These are phyloP conservation scores for Globisporangium nodosum DNA, from an alignment of 352 stramenopile genomes.

Conservation along the genomic window DNA sequence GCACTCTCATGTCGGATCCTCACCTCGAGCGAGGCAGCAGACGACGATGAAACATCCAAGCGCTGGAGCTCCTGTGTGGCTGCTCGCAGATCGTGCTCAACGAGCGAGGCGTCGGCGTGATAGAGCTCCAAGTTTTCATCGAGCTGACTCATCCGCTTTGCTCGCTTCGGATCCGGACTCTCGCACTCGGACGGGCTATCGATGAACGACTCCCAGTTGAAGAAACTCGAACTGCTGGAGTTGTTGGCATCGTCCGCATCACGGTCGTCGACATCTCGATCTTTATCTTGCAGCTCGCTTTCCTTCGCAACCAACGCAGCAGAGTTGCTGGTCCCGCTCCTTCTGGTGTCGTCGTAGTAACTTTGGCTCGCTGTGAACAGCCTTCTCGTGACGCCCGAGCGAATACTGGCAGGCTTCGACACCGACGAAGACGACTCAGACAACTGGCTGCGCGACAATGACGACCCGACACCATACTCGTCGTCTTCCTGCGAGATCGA, in stretches of 20 bases:
- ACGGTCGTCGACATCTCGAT: constrained; percentile 1
- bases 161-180: constrained; percentile 16
- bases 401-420: background rate
- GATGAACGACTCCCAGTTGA: constrained; percentile 70
- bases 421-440: constrained; percentile 26
- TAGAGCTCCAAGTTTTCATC: background rate
- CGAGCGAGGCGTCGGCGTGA: background rate
- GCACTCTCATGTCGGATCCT: constrained; percentile 3
- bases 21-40: background rate
- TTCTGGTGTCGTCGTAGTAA: background rate
- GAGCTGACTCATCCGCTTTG: constrained; percentile 8
- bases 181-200: constrained; percentile 41
- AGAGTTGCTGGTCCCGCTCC: background rate
- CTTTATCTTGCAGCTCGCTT: background rate
- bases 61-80: constrained; percentile 3
- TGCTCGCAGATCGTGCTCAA: constrained; percentile 1
- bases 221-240: constrained; percentile 15
- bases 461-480: constrained; percentile 27
- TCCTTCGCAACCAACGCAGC: background rate
- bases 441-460: constrained; percentile 53
- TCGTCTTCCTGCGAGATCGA: constrained; percentile 21
- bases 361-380: constrained; percentile 6
- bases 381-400: background rate
- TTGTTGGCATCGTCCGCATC: constrained; percentile 10
- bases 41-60: background rate